Evolutionary conservation across 768 basidiomycete genomes (phyloP), one percentile per base, ranked within the genome.

Genomic region (Lactifluus piperatus): DNA sequence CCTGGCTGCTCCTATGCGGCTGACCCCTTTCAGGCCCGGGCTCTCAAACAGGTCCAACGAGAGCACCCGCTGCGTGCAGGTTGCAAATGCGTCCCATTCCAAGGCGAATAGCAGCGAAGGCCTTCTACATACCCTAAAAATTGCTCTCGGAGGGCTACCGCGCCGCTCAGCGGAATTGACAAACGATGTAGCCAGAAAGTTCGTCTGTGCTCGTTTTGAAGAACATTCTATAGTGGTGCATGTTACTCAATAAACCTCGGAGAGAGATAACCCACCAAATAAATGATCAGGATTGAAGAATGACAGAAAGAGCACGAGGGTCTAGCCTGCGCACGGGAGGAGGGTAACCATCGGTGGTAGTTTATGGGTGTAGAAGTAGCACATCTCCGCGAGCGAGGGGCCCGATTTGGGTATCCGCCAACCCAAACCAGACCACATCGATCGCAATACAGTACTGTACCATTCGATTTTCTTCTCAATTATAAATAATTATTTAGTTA

Each of bases 111-210:
- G 69, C 86, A 69, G 64, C 86, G 74, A 73, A n/a, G n/a, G n/a
- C n/a, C n/a, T n/a, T n/a, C n/a, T n/a, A n/a, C n/a, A n/a, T n/a
- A n/a, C n/a, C n/a, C n/a, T n/a, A n/a, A n/a, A n/a, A n/a, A n/a
- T n/a, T n/a, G n/a, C n/a, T n/a, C n/a, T n/a, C n/a, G n/a, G n/a
- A n/a, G n/a, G n/a, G n/a, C n/a, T n/a, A n/a, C n/a, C n/a, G n/a
- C n/a, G 79, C 84, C 44, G 88, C 81, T 87, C 90, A 93, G 81
- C 82, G 64, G 84, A 83, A 70, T 93, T 93, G 49, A 88, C 83
- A 51, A 85, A 77, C 45, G 94, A 74, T 84, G 67, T 94, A 94
- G 48, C 68, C 67, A 14, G 88, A 88, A 55, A 94, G 73, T 11
- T 82, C 76, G 18, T 90, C 90, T 62, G 86, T 76, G 26, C 69